Evolutionary conservation across 2,329 filamentous ascomycete species (phyloP).

Genomic region (Aspergillus pseudonomiae): DNA sequence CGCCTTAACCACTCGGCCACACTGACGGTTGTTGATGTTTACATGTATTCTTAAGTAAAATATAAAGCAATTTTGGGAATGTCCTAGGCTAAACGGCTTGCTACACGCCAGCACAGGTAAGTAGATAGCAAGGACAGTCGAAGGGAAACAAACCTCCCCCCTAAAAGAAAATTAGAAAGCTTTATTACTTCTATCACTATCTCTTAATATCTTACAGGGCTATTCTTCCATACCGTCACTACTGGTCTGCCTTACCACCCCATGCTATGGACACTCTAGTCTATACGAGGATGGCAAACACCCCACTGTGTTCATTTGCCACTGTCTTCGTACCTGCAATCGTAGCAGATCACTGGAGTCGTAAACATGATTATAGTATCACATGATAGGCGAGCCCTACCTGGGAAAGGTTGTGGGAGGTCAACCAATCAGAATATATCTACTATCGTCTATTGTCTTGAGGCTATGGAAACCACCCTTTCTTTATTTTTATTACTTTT

Average conservation of each 20-base stretch:
- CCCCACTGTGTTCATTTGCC: neutral
- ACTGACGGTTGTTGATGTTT: neutral
- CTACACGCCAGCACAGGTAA: neutral
- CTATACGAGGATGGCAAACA: neutral
- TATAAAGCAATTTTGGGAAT: neutral
- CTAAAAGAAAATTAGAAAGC: no score
- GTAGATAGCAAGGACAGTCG: neutral
- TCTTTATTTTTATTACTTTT: neutral
- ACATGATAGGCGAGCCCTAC: neutral
- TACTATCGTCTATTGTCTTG: neutral
- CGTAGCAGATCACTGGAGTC: neutral
- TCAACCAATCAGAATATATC: neutral
- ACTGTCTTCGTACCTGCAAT: neutral
- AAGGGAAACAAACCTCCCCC: neutral
- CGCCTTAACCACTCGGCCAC: neutral
- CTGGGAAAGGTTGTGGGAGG: neutral
- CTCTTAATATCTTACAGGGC: neutral
- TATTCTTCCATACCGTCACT: neutral
- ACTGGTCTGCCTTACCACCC: no score
- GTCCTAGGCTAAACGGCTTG: no score
- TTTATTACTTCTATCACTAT: no score
- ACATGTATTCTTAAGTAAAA: fast-evolving
- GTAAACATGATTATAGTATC: neutral
- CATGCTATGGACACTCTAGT: neutral
- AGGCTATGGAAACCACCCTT: neutral